Evolutionary conservation across 306 rosid species (phyloP), one percentile per base, ranked within the genome.

Genomic region (Lathyrus tuberosus): DNA sequence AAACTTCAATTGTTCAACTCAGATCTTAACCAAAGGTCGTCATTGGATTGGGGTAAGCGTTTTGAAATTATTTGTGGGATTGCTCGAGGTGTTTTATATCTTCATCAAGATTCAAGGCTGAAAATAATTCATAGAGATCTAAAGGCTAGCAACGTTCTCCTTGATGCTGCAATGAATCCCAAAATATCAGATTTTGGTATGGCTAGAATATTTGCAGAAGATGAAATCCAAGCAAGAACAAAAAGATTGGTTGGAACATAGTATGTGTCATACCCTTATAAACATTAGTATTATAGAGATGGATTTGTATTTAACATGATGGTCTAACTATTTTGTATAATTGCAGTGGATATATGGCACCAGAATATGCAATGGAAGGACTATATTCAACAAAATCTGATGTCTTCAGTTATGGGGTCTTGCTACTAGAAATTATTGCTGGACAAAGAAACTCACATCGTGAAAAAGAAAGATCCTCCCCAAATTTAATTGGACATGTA

Each of bases 331-430:
- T 3, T 24, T 26, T 26, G 30, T 26, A 26, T 3, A 26, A 26
- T 26, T 43, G 59, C 5, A 80, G 83, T 40, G 87, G 84, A 12
- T 83, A 83, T 40, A 69, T 83, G 80, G 37, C 84, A 10, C 87
- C 87, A 0, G 74, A 81, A 65, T 84, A 84, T 76, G 82, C 84
- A 10, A 73, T 81, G 73, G 71, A 79, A 40, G 88, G 88, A 40
- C 26, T 30, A 3, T 81, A 68, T 57, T 84, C 86, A 6, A 54
- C 74, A 1, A 84, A 81, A 65, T 76, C 86, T 7, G 87, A 83
- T 47, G 78, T 80, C 10, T 83, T 65, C 8, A 83, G 84, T 53
- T 80, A 80, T 35, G 87, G 87, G 14, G 79, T 84, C 67, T 28
- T 83, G 2, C n/a, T 83, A 51, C 11, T 79, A 4, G 86, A 83